Evolutionary conservation across 768 basidiomycete genomes (phyloP).

Genomic region (Mycena polygramma): DNA sequence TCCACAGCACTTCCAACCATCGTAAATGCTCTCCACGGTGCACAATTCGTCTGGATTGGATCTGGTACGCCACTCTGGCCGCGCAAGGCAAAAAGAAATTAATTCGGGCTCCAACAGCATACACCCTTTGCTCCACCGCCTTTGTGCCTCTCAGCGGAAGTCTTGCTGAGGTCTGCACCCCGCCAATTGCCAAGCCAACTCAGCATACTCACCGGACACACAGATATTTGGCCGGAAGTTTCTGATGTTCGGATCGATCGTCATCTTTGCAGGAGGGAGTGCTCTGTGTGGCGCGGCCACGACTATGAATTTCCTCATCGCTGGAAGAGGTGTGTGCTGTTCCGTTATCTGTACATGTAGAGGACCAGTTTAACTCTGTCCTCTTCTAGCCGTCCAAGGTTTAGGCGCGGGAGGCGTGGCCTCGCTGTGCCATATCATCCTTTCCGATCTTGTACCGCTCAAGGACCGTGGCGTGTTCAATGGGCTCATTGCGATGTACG

Average conservation of each 20-base stretch:
- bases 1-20: constrained; percentile 46
- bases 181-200: background rate
- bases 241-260: constrained; percentile 47
- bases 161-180: background rate
- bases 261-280: constrained; percentile 58
- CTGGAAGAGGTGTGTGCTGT: constrained; percentile 7
- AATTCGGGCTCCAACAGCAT: background rate
- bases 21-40: constrained; percentile 47
- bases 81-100: background rate
- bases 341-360: too few relatives aligned
- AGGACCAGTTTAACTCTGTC: too few relatives aligned
- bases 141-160: constrained; percentile 14
- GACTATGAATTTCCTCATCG: constrained; percentile 1
- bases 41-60: constrained; percentile 60
- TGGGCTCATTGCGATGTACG: constrained; percentile 49
- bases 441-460: constrained; percentile 60
- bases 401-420: constrained; percentile 54
- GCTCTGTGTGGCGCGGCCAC: constrained; percentile 54
- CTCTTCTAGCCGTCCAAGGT: constrained; percentile 52
- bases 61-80: constrained; percentile 32
- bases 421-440: constrained; percentile 53
- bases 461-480: constrained; percentile 57
- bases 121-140: constrained; percentile 3
- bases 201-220: background rate
- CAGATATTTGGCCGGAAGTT: constrained; percentile 56